Evolutionary conservation across 768 basidiomycete species (phyloP), one percentile per base, ranked within the genome.

Genomic region (Phlebiopsis flavidoalba): DNA sequence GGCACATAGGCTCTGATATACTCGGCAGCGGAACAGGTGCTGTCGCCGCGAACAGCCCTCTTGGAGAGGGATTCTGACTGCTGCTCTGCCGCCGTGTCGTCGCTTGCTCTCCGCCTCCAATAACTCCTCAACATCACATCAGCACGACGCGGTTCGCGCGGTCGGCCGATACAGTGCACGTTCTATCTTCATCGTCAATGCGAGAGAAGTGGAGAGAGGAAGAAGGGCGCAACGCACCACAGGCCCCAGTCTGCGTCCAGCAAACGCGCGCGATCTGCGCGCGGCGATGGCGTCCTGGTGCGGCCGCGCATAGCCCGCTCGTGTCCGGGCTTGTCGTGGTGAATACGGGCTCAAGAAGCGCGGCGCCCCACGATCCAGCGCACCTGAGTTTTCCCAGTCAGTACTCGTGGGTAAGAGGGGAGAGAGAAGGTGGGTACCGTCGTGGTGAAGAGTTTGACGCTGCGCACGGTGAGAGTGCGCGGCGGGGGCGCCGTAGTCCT

Each of bases 331-430:
- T 89, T 83, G 71, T 96, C 92, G n/a, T n/a, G 0, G 85, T 81
- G 70, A 97, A 98, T 31, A 31, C 26, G 17, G 93, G 91, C 53
- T 87, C 81, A 5, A 91, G 74, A 59, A 98, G 79, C 0, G 96
- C 95, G 0, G 96, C 95, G 7, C 96, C 95, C 80, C 91, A 92
- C 1, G 90, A 92, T 0, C 96, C 93, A 98, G 81, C 0, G 95
- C 95, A 46, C 95, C 88, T 89, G 56, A 5, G 11, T 8, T 6
- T 3, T 12, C 8, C 50, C 33, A 31, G 36, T 45, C 58, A 14
- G 11, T 47, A 19, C 17, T 10, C 6, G 17, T 14, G 14, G 5
- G 8, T 21, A 31, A 15, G 21, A 17, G 5, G 0, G 58, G 21
- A 10, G 26, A 0, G 24, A 22, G 2, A 10, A 17, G 49, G 24